Base-by-base conservation (phyloP, 1,284 basidiomycete species). In the Exobasidium cylindrosporum region DNA sequence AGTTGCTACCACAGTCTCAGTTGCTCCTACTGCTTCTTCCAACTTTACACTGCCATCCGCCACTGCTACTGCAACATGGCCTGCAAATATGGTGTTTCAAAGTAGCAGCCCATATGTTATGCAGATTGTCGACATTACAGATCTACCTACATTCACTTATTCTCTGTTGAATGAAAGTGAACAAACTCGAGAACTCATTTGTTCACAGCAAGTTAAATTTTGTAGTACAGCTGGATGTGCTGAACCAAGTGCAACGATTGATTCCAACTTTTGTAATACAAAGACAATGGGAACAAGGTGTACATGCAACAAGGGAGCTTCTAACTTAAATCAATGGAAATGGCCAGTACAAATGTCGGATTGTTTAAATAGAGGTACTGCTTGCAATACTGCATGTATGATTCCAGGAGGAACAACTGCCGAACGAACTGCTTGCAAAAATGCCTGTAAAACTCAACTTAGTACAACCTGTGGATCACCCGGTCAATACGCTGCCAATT, bases 291-390 rank as follows among this genome's bases (percentile, higher is more conserved):
- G 45, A 43, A 24, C 59, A 14, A 69, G 64, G 17, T 78, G 76
- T 55, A 66, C 62, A 6, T 77, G 76, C 62, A 58, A 40, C 53
- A 70, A 69, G 49, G 74, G 74, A 28, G 55, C 50, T 0, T 66
- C 70, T 26, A 62, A 69, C 31, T 63, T 78, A 46, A 30, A 66
- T 49, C 75, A 78, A 65, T 76, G 73, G 62, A 67, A 76, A 57
- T 78, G 76, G 76, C 76, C 76, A 10, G 69, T 77, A 13, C 72
- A 74, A 65, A 54, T 74, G 5, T 66, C 70, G 11, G 76, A 78
- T 59, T 78, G 76, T 44, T 68, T 66, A 47, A 61, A 68, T 10
- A 67, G 76, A 23, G 66, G 69, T 50, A 65, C 64, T 1, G 62
- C 70, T 0, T 78, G 76, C 59, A 63, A 53, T 11, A 69, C 70